Base-by-base conservation (phyloP, 805 yeast genomes). In the Candida insectorum region DNA sequence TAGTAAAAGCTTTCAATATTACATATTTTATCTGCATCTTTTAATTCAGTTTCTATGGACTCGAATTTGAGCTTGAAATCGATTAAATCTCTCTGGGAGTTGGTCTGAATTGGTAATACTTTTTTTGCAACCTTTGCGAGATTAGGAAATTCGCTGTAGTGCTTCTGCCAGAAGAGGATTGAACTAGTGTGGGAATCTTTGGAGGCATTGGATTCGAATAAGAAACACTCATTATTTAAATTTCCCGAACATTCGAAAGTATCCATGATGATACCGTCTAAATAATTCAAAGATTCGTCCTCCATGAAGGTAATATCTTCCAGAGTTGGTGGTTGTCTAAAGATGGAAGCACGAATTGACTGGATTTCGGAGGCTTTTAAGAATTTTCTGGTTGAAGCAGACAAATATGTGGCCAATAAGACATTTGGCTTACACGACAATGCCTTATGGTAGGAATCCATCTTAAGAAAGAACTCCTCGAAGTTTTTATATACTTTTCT, bases 231-330 rank as follows among this genome's bases (percentile, higher is more conserved):
- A 22, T 43, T 46, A 19, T 48, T 47, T 2, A 54, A 39, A 20
- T 41, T 53, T 5, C 60, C 60, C 6, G 51, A 46, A 33, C 60
- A 56, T 27, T 53, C 47, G 37, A 56, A 56, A 14, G 44, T 36
- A 24, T 47, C 39, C 49, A 54, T 39, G 12, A 55, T 48, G 44
- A 49, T 26, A 4, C 34, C 39, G 27, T 42, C 43, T 1, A 42
- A 26, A 5, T 26, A 16, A 13, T 32, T 28, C 11, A 42, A 26
- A 9, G 43, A 35, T 15, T 42, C 46, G 12, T 41, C 45, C 16
- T 28, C 33, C 6, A 29, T 30, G 4, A 28, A 28, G 10, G 36
- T 28, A 13, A 23, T 13, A 15, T 33, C 31, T 13, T 13, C 14
- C 18, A 17, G 10, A 4, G 29, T 7, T 2, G 7, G 15, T 9